Evolutionary conservation across 1,139 yeast genomes (phyloP).

Genomic region (Pichia sp.): DNA sequence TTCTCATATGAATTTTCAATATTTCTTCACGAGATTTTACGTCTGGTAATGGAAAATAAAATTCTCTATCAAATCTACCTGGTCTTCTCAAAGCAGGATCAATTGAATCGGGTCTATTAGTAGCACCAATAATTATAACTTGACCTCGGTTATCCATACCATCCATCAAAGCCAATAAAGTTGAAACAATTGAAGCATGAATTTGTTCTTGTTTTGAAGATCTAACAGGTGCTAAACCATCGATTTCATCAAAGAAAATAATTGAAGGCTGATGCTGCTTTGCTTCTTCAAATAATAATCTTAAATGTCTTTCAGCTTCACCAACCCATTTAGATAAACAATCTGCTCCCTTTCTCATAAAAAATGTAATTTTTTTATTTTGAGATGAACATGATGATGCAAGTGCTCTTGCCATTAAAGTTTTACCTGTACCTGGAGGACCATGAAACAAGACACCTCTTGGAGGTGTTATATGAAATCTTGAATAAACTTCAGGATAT

Average conservation of each 20-base stretch:
- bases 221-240: conserved; percentile 96
- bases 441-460: conserved; percentile 98
- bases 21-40: conserved; percentile 71
- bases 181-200: conserved; percentile 95
- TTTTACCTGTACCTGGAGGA: conserved; percentile 99
- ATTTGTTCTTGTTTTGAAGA: conserved; percentile 96
- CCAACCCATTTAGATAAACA: conserved; percentile 98
- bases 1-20: conserved; percentile 74
- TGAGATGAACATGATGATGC: conserved; percentile 92
- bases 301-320: conserved; percentile 91
- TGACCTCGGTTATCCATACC: conserved; percentile 96
- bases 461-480: conserved; percentile 91
- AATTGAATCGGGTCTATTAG: conserved; percentile 95
- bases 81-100: conserved; percentile 98
- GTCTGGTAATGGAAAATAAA: conserved; percentile 92
- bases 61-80: conserved; percentile 95
- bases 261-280: conserved; percentile 93
- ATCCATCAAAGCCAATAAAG: conserved; percentile 92
- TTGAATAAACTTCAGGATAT: conserved; percentile 89
- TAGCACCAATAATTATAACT: conserved; percentile 97
- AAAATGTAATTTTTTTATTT: conserved; percentile 80
- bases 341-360: conserved; percentile 98
- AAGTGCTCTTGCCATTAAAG: conserved; percentile 94
- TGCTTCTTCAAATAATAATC: conserved; percentile 91
- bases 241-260: conserved; percentile 94